A percentile compares a stretch with the other conserved stretches of the same genome.
Evolutionary conservation across 1,139 yeast species (phyloP).

Genomic region (Scheffersomyces illinoinensis): DNA sequence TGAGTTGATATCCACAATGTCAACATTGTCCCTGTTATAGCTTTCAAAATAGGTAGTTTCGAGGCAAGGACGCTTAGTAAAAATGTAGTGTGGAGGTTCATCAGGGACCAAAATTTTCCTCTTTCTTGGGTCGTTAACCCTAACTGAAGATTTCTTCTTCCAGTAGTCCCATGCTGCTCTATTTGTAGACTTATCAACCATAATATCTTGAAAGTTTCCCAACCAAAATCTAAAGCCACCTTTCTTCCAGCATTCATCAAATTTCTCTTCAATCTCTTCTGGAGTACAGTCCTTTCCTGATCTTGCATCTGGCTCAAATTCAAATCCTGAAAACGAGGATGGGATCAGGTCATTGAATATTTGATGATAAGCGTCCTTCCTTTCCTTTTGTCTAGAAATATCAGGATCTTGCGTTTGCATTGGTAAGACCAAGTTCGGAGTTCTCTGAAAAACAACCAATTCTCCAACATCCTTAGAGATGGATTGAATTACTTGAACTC

Average conservation of each 20-base stretch:
- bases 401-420: slow-evolving; percentile 1
- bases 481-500: slow-evolving; percentile 37
- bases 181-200: slow-evolving; percentile 18
- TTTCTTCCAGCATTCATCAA: not conserved
- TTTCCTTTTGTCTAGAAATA: not conserved
- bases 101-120: slow-evolving; percentile 21
- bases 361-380: not conserved
- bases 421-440: not conserved
- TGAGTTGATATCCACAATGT: slow-evolving; percentile 19
- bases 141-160: slow-evolving; percentile 16
- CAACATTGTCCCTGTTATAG: slow-evolving; percentile 23
- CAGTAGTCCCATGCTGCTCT: slow-evolving; percentile 21
- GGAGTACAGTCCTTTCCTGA: not conserved
- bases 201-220: slow-evolving; percentile 11
- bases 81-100: slow-evolving; percentile 20
- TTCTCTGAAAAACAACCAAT: not conserved
- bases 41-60: slow-evolving; percentile 24
- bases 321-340: not conserved
- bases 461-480: slow-evolving; percentile 1
- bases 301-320: not conserved
- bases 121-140: slow-evolving; percentile 20
- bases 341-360: not conserved
- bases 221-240: not conserved
- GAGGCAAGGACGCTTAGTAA: slow-evolving; percentile 25
- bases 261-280: not conserved